Conservation (phyloP, 2,329 filamentous ascomycete genomes). For the Elsinoe arachidis region DNA sequence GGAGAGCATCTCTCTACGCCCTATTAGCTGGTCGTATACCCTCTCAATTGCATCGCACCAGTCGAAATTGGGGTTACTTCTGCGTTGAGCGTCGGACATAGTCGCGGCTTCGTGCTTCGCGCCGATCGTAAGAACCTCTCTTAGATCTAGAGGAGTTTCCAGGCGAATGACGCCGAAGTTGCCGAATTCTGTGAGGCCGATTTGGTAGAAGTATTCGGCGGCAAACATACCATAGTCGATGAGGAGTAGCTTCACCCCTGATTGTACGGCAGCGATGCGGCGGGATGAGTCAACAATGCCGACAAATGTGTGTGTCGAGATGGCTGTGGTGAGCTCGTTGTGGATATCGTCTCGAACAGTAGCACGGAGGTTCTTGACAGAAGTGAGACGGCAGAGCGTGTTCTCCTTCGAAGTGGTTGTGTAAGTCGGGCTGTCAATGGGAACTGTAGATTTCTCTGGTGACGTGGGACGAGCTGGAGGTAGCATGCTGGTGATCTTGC, state of each 20-base stretch:
- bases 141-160: conserved; percentile 62
- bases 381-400: conserved; percentile 65
- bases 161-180: conserved; percentile 86
- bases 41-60: conserved; percentile 56
- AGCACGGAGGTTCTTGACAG: conserved; percentile 73
- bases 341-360: conserved; percentile 76
- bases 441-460: conserved; percentile 20
- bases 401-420: conserved; percentile 61
- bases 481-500: conserved; percentile 97
- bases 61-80: conserved; percentile 48
- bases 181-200: conserved; percentile 88
- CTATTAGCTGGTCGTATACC: conserved; percentile 61
- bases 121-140: conserved; percentile 62
- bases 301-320: conserved; percentile 84
- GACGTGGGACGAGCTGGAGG: conserved; percentile 42
- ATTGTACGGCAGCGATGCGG: conserved; percentile 85
- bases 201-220: conserved; percentile 90
- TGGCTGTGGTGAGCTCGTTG: conserved; percentile 74
- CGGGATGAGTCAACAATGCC: conserved; percentile 82
- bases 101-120: conserved; percentile 54
- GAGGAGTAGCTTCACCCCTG: conserved; percentile 83
- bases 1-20: conserved; percentile 71
- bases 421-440: conserved; percentile 55
- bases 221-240: conserved; percentile 82
- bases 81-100: conserved; percentile 27